phyloP scores from a whole-genome alignment of 1,284 basidiomycete genomes.

The Rhizopogon parksii region DNA sequence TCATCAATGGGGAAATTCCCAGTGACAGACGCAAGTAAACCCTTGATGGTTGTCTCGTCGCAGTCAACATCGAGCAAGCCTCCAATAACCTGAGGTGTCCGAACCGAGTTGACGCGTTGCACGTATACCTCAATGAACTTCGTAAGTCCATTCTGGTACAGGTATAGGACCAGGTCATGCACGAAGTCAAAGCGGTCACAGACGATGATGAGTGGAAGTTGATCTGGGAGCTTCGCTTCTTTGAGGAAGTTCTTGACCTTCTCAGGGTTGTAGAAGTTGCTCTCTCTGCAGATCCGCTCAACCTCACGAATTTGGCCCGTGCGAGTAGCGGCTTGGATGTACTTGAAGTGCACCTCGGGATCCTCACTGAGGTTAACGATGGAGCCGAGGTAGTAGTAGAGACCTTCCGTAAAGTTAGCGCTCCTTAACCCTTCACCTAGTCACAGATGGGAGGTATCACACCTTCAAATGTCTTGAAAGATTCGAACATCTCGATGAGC shows the following conservation, averaged over 20 bases:
- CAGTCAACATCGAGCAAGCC: conserved; percentile 98
- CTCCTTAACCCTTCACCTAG: not conserved
- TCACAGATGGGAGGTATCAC: conserved; percentile 27
- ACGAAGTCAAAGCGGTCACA: conserved; percentile 99
- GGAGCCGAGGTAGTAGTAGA: conserved; percentile 97
- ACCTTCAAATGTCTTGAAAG: conserved; percentile 97
- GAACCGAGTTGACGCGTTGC: conserved; percentile 93
- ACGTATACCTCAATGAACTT: conserved; percentile 99
- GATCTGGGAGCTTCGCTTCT: conserved; percentile 94
- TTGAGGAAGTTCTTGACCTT: conserved; percentile 99
- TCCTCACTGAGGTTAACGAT: conserved; percentile 97
- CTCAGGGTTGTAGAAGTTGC: conserved; percentile 97
- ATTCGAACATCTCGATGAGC: conserved; percentile 98
- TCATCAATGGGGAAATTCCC: conserved; percentile 98
- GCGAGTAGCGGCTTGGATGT: conserved; percentile 97
- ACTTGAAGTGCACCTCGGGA: conserved; percentile 99
- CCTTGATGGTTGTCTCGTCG: conserved; percentile 95
- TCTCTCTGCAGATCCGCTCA: conserved; percentile 97
- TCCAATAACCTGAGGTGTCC: conserved; percentile 98
- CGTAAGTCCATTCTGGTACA: conserved; percentile 95
- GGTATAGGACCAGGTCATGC: conserved; percentile 96
- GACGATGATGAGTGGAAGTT: conserved; percentile 98
- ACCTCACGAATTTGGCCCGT: conserved; percentile 99
- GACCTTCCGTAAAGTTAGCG: conserved; percentile 41
- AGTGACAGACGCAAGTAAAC: conserved; percentile 86